These are phyloP conservation scores for Porphyrellus cyaneotinctus DNA, from an alignment of 768 basidiomycete species.

Conservation along the genomic window DNA sequence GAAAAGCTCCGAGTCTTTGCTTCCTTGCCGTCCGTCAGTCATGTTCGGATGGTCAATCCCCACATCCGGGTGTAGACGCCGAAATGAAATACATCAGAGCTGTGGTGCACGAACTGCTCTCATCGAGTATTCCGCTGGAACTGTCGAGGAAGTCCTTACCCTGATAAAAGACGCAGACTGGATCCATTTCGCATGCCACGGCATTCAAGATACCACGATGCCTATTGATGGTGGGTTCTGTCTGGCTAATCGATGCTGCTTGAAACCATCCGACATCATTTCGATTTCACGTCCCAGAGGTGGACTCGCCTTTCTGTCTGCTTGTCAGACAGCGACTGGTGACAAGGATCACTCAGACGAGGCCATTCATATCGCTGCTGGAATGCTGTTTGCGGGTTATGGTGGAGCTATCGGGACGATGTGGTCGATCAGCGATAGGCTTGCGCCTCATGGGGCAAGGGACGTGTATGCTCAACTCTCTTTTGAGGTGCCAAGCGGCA, in stretches of 20 bases:
- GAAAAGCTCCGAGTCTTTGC: not conserved
- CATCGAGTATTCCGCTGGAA: not conserved
- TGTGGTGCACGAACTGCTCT: not conserved
- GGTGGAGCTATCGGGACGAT: slow-evolving; percentile 2
- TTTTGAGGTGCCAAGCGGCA: not conserved
- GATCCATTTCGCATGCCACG: too few relatives aligned
- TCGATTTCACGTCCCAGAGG: not conserved
- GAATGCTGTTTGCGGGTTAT: slow-evolving; percentile 25
- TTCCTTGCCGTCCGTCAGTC: slow-evolving; percentile 10
- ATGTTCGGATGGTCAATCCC: slow-evolving; percentile 5
- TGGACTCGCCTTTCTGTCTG: not conserved
- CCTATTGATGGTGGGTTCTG: not conserved
- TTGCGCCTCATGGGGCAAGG: slow-evolving; percentile 32
- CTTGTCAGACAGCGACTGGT: not conserved
- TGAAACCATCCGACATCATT: not conserved
- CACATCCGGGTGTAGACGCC: slow-evolving; percentile 11
- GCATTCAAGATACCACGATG: not conserved
- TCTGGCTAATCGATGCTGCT: not conserved
- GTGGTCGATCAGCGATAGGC: slow-evolving; percentile 1
- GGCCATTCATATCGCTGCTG: not conserved
- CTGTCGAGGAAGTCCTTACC: too few relatives aligned
- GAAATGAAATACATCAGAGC: slow-evolving; percentile 22
- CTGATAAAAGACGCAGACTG: too few relatives aligned
- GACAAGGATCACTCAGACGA: not conserved
- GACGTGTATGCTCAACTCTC: slow-evolving; percentile 28